These are phyloP conservation scores for Leptographium lundbergii DNA, from an alignment of 2,329 filamentous ascomycete species.

Conservation along the genomic window DNA sequence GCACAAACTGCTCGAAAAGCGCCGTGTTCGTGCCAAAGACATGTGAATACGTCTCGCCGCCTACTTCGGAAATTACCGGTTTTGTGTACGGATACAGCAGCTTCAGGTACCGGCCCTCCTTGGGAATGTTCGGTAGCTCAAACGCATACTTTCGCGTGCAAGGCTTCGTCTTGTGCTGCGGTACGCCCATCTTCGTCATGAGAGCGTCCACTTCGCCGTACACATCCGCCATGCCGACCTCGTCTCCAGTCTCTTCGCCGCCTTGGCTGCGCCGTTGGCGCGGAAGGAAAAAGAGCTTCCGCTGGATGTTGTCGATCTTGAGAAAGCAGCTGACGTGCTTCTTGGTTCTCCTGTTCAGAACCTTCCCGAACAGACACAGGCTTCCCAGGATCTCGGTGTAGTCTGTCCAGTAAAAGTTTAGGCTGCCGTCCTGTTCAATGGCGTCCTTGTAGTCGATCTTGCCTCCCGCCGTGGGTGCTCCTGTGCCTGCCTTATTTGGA, in stretches of 20 bases:
- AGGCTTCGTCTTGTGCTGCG: conserved; percentile 86
- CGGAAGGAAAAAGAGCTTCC: conserved; percentile 88
- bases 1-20: conserved; percentile 93
- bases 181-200: conserved; percentile 78
- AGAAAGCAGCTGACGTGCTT: conserved; percentile 84
- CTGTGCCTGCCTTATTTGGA: conserved; percentile 42
- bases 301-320: conserved; percentile 86
- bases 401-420: conserved; percentile 95
- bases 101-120: conserved; percentile 84
- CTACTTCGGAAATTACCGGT: conserved; percentile 55
- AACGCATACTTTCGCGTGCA: conserved; percentile 91
- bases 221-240: conserved; percentile 77
- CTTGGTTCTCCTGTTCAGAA: conserved; percentile 73
- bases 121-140: conserved; percentile 75
- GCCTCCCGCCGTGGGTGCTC: conserved; percentile 56
- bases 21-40: conserved; percentile 90
- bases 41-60: conserved; percentile 83
- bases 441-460: conserved; percentile 77
- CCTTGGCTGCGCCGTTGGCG: conserved; percentile 46
- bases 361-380: conserved; percentile 90
- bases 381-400: conserved; percentile 88
- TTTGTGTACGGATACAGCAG: conserved; percentile 92
- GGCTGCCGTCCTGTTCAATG: conserved; percentile 84
- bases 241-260: conserved; percentile 59
- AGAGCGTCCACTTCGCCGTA: conserved; percentile 80